These are phyloP conservation scores for Xylariaceae sp. DNA, from an alignment of 2,329 filamentous ascomycete species.

Conservation along the genomic window DNA sequence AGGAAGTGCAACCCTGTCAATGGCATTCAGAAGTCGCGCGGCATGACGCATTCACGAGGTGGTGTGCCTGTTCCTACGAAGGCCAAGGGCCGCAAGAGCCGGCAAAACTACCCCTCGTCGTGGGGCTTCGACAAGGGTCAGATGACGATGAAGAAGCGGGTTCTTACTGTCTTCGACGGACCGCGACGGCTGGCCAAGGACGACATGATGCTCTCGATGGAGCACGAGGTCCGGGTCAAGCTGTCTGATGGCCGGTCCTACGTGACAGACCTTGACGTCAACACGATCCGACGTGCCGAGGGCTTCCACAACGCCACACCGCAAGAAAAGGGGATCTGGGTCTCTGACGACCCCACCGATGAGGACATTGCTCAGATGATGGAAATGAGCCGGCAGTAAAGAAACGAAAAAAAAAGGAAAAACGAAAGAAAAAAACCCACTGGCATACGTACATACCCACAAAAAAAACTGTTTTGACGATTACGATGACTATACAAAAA, in stretches of 20 bases:
- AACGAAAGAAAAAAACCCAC: neutral
- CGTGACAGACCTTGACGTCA: constrained; percentile 87
- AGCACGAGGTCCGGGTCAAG: constrained; percentile 86
- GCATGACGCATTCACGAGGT: constrained; percentile 72
- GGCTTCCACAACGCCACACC: constrained; percentile 74
- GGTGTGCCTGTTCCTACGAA: constrained; percentile 55
- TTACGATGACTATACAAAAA: constrained; percentile 13
- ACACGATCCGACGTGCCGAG: constrained; percentile 82
- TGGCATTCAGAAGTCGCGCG: constrained; percentile 61
- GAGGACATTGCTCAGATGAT: constrained; percentile 58
- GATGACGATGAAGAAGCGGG: constrained; percentile 98
- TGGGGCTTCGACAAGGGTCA: constrained; percentile 91
- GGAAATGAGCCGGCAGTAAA: constrained; percentile 39
- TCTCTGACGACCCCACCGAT: constrained; percentile 64
- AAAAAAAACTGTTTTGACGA: constrained; percentile 11
- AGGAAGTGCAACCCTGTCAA: constrained; percentile 54
- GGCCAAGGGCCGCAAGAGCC: constrained; percentile 74
- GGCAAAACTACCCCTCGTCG: constrained; percentile 85
- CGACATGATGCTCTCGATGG: constrained; percentile 96
- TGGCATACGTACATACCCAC: no score
- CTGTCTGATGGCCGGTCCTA: constrained; percentile 72
- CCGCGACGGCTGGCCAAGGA: constrained; percentile 87
- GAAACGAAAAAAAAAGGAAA: neutral
- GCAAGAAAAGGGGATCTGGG: constrained; percentile 83
- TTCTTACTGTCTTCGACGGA: constrained; percentile 89